phyloP scores from a whole-genome alignment of 2,329 filamentous ascomycete genomes.

The Colletotrichum lupini region DNA sequence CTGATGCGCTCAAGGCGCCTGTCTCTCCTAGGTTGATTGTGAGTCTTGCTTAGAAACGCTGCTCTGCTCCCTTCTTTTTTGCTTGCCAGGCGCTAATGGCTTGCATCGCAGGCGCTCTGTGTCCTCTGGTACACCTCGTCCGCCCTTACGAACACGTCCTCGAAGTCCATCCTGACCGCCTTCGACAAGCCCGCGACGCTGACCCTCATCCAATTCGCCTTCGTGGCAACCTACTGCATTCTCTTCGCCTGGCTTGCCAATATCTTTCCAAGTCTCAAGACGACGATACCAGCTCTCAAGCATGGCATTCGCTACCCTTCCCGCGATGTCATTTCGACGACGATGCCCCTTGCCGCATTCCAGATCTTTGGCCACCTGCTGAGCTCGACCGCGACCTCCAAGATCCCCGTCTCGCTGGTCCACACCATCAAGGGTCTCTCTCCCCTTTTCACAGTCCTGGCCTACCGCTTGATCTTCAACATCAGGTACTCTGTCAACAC shows the following conservation, averaged over 20 bases:
- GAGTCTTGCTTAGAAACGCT: constrained; percentile 47
- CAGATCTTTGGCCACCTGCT: constrained; percentile 94
- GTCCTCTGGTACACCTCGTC: constrained; percentile 95
- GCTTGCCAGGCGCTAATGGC: constrained; percentile 7
- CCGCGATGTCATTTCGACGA: constrained; percentile 84
- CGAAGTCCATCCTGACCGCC: constrained; percentile 94
- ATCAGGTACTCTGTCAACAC: constrained; percentile 89
- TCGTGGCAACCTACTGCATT: constrained; percentile 90
- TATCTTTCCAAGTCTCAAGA: constrained; percentile 76
- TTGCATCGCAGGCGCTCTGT: constrained; percentile 75
- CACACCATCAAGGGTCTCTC: constrained; percentile 99
- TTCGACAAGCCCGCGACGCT: constrained; percentile 92
- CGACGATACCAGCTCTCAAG: constrained; percentile 80
- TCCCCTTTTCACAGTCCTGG: constrained; percentile 92
- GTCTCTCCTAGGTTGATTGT: constrained; percentile 90
- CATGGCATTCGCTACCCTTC: constrained; percentile 86
- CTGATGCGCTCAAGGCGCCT: constrained; percentile 89
- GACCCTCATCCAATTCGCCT: constrained; percentile 92
- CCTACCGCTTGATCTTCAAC: constrained; percentile 89
- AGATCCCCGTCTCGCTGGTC: constrained; percentile 95
- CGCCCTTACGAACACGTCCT: constrained; percentile 95
- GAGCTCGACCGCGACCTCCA: constrained; percentile 91
- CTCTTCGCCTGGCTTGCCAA: constrained; percentile 80
- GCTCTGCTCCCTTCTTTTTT: neutral
- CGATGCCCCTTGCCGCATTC: constrained; percentile 91